A percentile compares a stretch with the other conserved stretches of the same genome.
These are phyloP conservation scores for Nannochloropsis oceanica DNA, from an alignment of 108 stramenopile genomes.

Conservation along the genomic window DNA sequence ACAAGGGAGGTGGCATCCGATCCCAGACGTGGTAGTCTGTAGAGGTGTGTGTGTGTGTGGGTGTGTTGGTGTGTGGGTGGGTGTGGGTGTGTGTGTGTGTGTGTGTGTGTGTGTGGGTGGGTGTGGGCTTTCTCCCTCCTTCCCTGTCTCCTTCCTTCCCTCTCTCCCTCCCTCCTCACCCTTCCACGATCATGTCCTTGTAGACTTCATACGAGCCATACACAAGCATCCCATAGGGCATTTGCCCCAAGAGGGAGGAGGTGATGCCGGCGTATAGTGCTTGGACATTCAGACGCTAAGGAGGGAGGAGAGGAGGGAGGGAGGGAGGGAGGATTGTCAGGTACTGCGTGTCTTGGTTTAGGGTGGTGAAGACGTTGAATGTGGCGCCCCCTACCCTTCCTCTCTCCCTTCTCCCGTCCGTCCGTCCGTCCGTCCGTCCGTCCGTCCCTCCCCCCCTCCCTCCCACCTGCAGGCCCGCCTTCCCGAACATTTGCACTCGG, in stretches of 20 bases:
- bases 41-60: no score
- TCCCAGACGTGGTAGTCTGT: no score
- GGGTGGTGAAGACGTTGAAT: not conserved
- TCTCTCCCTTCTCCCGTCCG: not conserved
- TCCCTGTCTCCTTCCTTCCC: not conserved
- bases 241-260: not conserved
- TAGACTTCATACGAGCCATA: not conserved
- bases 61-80: no score
- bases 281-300: not conserved
- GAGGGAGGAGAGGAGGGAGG: not conserved
- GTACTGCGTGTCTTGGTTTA: not conserved
- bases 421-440: not conserved
- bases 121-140: not conserved
- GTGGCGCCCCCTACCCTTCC: not conserved
- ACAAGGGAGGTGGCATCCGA: no score
- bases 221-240: not conserved
- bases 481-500: not conserved
- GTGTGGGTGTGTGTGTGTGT: no score
- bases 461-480: not conserved
- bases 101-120: no score
- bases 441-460: not conserved
- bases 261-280: not conserved
- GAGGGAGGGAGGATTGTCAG: not conserved
- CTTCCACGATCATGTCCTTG: not conserved
- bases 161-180: not conserved